Base-by-base conservation (phyloP, 129 eudicot species). In the Tagetes erecta region DNA sequence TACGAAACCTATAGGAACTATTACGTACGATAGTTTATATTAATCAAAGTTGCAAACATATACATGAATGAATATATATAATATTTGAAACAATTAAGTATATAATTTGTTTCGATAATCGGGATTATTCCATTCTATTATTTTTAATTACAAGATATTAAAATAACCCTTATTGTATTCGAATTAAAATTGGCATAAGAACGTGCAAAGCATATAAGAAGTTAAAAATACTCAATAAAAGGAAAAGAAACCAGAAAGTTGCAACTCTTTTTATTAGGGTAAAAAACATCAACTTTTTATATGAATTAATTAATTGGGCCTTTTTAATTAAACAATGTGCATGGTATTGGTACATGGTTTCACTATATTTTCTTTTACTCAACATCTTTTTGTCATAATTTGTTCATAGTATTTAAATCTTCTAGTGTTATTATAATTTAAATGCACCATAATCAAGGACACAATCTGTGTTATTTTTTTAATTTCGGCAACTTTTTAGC, bases 131-230 rank as follows among this genome's bases (percentile, higher is more conserved):
- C 68, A 13, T 39, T 73, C 12, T 46, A 35, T 45, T 62, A 36
- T 36, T 45, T n/a, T 46, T 60, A 57, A 57, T 40, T 60, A 63
- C 60, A 49, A 34, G 52, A n/a, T 73, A 44, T 33, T 64, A 36
- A 10, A 44, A 73, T 73, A 47, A 14, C 44, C 50, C 6, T 73
- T 45, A 59, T 46, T n/a, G 68, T 73, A 46, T 73, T 60, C 68
- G 49, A 41, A 33, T 63, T 59, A 62, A 60, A 35, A 59, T 8
- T 33, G 14, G 13, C 68, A 59, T 59, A 59, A 58, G 56, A 73
- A 73, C 78, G 78, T 73, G 78, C 70, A 35, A 46, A 62, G 70
- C 78, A 73, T 62, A 34, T 34, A 62, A 60, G 62, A 73, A 60
- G n/a, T 73, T 45, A 44, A 3, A 45, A 34, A 1, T 70, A 38